These are phyloP conservation scores for Cryphonectria japonica DNA, from an alignment of 2,329 filamentous ascomycete genomes.

Conservation along the genomic window DNA sequence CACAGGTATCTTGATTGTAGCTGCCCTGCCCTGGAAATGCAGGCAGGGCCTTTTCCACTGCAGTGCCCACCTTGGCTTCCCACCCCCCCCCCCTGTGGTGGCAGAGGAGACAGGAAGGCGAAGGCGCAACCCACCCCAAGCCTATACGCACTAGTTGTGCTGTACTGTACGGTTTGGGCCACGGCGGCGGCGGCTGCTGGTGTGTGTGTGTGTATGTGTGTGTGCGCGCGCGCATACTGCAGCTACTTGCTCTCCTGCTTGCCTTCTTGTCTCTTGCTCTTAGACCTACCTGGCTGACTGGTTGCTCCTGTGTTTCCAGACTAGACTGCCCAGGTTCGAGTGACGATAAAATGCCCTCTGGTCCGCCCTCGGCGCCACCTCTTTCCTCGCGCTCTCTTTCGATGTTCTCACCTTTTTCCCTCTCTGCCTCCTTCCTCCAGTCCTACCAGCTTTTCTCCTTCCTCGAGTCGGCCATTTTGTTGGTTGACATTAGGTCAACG, in stretches of 20 bases:
- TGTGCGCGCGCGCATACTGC: not conserved
- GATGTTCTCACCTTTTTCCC: slow-evolving; percentile 24
- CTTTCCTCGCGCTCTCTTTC: slow-evolving; percentile 21
- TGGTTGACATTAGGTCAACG: slow-evolving; percentile 26
- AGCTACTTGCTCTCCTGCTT: not conserved
- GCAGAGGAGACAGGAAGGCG: slow-evolving; percentile 1
- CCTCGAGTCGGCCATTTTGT: not conserved
- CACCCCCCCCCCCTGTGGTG: not conserved
- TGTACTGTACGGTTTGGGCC: not conserved
- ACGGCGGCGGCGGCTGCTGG: not conserved
- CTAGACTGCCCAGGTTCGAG: slow-evolving; percentile 4
- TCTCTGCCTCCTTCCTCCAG: slow-evolving; percentile 13
- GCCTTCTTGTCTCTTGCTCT: not conserved
- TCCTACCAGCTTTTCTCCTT: slow-evolving; percentile 9
- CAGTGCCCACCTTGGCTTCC: not conserved
- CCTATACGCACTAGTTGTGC: not conserved
- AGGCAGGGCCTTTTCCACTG: slow-evolving; percentile 12
- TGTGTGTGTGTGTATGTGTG: not conserved
- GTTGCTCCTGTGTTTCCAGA: not conserved
- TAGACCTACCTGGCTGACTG: not conserved
- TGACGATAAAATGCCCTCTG: slow-evolving; percentile 28
- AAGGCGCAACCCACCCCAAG: slow-evolving; percentile 6
- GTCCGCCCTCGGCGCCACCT: slow-evolving; percentile 23
- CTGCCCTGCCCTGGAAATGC: slow-evolving; percentile 5
- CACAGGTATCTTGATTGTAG: slow-evolving; percentile 20